Conservation (phyloP, 1,139 yeast species). For the Chernovozyma aurita region DNA sequence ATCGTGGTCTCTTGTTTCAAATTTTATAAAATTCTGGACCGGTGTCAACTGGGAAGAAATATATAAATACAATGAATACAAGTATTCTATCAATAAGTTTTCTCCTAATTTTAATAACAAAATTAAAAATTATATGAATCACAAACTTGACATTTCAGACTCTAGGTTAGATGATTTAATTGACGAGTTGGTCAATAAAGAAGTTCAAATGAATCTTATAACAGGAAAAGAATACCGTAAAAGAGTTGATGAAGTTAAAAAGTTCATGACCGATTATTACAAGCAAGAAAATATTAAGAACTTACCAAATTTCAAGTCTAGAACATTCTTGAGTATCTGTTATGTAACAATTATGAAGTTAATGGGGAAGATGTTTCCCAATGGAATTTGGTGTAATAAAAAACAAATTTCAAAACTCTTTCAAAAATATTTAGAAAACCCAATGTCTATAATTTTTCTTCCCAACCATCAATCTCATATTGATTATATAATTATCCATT, state of each 20-base stretch:
- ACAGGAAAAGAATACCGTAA: constrained; percentile 28
- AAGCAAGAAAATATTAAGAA: constrained; percentile 32
- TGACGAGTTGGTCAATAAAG: constrained; percentile 35
- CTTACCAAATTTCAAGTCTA: constrained; percentile 28
- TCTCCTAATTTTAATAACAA: constrained; percentile 25
- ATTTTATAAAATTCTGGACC: constrained; percentile 29
- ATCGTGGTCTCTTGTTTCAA: constrained; percentile 27
- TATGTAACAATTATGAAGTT: constrained; percentile 36
- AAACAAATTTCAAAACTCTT: constrained; percentile 28
- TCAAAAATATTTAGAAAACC: constrained; percentile 31
- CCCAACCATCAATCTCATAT: constrained; percentile 64
- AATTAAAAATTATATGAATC: constrained; percentile 29
- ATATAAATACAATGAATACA: constrained; percentile 33
- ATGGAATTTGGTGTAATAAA: constrained; percentile 41
- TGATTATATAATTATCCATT: constrained; percentile 60
- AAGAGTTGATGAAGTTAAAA: constrained; percentile 35
- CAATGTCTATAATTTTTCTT: constrained; percentile 40
- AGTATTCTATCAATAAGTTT: constrained; percentile 32
- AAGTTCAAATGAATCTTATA: constrained; percentile 38
- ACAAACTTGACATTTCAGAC: constrained; percentile 29
- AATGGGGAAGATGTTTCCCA: constrained; percentile 38
- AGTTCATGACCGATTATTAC: constrained; percentile 38
- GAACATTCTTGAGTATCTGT: constrained; percentile 28
- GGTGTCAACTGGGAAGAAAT: constrained; percentile 26
- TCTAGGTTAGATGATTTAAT: constrained; percentile 35